phyloP scores from a whole-genome alignment of 371 early-diverging fungal genomes.

The Capillidium rhysosporum region DNA sequence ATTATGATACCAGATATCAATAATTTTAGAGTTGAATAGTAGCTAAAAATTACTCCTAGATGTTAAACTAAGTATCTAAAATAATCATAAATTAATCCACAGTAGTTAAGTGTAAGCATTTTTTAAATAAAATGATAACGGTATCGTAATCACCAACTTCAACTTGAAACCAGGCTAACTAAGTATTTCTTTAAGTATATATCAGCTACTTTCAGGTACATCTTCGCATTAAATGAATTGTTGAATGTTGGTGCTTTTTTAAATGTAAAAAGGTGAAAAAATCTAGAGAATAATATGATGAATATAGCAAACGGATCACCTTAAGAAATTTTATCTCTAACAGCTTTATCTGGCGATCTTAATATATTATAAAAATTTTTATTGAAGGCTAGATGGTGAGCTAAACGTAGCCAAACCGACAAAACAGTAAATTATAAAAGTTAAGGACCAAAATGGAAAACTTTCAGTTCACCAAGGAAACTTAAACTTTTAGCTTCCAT shows the following conservation, averaged over 20 bases:
- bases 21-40: conserved; percentile 82
- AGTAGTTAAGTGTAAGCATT: conserved; percentile 76
- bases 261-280: conserved; percentile 26
- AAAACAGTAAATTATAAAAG: conserved; percentile 88
- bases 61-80: conserved; percentile 76
- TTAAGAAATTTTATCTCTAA: conserved; percentile 86
- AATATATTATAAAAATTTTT: conserved; percentile 50
- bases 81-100: conserved; percentile 30
- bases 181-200: conserved; percentile 70
- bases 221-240: conserved; percentile 53
- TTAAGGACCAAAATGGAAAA: conserved; percentile 90
- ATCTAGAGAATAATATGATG: conserved; percentile 66
- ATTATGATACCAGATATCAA: conserved; percentile 53
- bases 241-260: neutral
- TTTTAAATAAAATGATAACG: conserved; percentile 79
- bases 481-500: conserved; percentile 67
- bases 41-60: conserved; percentile 90
- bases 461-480: conserved; percentile 84
- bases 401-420: conserved; percentile 71
- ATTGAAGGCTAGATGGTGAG: conserved; percentile 61
- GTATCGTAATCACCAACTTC: conserved; percentile 63
- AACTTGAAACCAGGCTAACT: conserved; percentile 78
- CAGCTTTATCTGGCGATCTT: conserved; percentile 67
- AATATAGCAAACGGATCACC: conserved; percentile 78
- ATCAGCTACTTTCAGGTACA: too few species aligned